Conservation (phyloP, 1,284 basidiomycete genomes). For the Irpex rosettiformis region DNA sequence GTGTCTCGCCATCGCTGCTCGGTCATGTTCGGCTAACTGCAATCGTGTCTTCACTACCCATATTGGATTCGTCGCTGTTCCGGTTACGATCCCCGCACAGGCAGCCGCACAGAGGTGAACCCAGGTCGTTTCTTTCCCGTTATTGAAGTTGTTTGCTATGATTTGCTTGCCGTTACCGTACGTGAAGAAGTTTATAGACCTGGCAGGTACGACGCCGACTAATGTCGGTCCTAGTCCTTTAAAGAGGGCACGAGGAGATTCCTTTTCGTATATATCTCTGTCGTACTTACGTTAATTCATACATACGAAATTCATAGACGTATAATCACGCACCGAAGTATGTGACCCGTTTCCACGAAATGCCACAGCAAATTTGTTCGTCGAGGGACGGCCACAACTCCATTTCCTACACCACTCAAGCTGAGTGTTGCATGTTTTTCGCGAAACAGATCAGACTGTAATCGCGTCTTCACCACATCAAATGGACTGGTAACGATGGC, state of each 20-base stretch:
- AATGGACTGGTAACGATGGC: conserved; percentile 96
- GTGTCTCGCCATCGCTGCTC: conserved; percentile 14
- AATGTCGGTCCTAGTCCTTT: conserved; percentile 94
- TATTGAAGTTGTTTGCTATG: conserved; percentile 81
- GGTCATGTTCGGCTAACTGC: conserved; percentile 55
- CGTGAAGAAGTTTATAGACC: conserved; percentile 97
- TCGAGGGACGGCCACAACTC: conserved; percentile 41
- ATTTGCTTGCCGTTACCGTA: conserved; percentile 97
- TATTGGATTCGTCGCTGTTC: conserved; percentile 94
- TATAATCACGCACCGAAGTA: conserved; percentile 65
- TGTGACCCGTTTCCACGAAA: conserved; percentile 92
- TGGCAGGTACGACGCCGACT: conserved; percentile 92
- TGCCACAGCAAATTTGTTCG: conserved; percentile 72
- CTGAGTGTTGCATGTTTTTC: conserved; percentile 49
- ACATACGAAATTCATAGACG: neutral
- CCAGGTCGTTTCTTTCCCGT: conserved; percentile 79
- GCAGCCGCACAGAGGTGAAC: conserved; percentile 90
- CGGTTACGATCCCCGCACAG: conserved; percentile 80
- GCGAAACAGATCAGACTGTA: conserved; percentile 89
- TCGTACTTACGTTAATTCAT: neutral
- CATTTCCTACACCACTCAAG: conserved; percentile 33
- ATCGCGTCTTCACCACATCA: conserved; percentile 96
- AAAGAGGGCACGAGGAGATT: conserved; percentile 90
- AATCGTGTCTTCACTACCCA: conserved; percentile 98
- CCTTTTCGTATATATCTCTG: conserved; percentile 87